Base-by-base conservation (phyloP, 768 basidiomycete species). In the Stropharia rugosoannulata region DNA sequence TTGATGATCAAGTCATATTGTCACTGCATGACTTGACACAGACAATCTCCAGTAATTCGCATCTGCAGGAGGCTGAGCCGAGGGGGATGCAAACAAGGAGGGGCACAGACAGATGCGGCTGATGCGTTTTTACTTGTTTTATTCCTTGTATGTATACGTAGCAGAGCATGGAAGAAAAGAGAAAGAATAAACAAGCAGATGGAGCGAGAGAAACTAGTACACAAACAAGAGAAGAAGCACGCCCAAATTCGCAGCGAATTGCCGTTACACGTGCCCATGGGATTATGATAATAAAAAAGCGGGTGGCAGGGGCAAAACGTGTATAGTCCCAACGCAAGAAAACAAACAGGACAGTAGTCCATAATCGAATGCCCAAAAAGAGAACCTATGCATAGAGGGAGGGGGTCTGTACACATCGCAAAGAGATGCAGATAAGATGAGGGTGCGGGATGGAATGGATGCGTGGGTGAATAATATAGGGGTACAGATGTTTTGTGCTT, bases 91-190 rank as follows among this genome's bases (percentile, higher is more conserved):
- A 32, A 7, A 32, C 6, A 29, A 7, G 27, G 22, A 22, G 22
- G 22, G 22, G 4, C 22, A 32, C 29, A 32, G 9, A 32, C 29
- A 32, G 29, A 32, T 32, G 36, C 12, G 15, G 32, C 5, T 51
- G 29, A 32, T 32, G 45, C 29, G 22, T 52, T 52, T 52, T 43
- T 36, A 43, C 51, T 52, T 52, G 36, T 51, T 52, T 52, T 45
- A 52, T 52, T 52, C 51, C 51, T 35, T 36, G 51, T 44, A 41
- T 52, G 40, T 41, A 41, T 52, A 43, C 51, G 51, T 32, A 43
- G 41, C 42, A 37, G 7, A 40, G 13, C 35, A 32, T n/a, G 25
- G 13, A 45, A 44, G 12, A 51, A 32, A 42, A 38, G 35, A 43
- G n/a, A 51, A 25, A 52, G 13, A 37, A 22, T 22, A 19, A 29